These are phyloP conservation scores for Artomyces pyxidatus DNA, from an alignment of 768 basidiomycete species.

Conservation along the genomic window DNA sequence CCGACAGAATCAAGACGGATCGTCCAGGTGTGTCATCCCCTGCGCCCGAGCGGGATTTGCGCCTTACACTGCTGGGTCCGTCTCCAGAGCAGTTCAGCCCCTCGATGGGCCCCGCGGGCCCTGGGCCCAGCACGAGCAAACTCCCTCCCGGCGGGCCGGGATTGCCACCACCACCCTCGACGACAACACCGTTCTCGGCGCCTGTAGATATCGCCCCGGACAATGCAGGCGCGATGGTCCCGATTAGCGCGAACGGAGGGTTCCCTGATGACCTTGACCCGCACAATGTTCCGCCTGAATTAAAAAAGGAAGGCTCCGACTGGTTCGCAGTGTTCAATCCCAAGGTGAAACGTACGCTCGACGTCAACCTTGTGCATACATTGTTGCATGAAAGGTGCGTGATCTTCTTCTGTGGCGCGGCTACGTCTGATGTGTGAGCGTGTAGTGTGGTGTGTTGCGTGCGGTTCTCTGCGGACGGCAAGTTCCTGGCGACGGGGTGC, in stretches of 20 bases:
- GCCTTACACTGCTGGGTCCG: not conserved
- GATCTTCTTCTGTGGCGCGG: not conserved
- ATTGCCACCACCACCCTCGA: slow-evolving; percentile 15
- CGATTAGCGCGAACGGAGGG: slow-evolving; percentile 14
- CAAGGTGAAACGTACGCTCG: slow-evolving; percentile 67
- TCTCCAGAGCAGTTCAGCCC: slow-evolving; percentile 14
- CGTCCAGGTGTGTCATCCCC: slow-evolving; percentile 12
- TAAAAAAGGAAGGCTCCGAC: slow-evolving; percentile 70
- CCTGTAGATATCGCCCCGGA: not conserved
- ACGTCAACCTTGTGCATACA: slow-evolving; percentile 76
- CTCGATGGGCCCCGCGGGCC: slow-evolving; percentile 11
- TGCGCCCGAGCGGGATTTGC: no score
- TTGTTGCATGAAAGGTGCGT: slow-evolving; percentile 84
- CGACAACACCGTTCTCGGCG: slow-evolving; percentile 13
- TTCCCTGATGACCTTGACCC: slow-evolving; percentile 46
- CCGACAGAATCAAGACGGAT: slow-evolving; percentile 16
- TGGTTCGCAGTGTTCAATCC: slow-evolving; percentile 90
- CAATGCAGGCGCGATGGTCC: slow-evolving; percentile 9
- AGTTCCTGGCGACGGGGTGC: slow-evolving; percentile 89
- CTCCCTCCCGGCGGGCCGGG: slow-evolving; percentile 14
- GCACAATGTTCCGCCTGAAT: slow-evolving; percentile 40
- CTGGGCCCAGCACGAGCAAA: slow-evolving; percentile 6
- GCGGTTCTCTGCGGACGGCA: slow-evolving; percentile 90
- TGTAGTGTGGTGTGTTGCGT: slow-evolving; percentile 81
- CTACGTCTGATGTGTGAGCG: not conserved